Percentiles rank a stretch among this genome's conserved stretches.
Conservation (phyloP, 805 yeast species). For the Teunomyces panamensis region DNA sequence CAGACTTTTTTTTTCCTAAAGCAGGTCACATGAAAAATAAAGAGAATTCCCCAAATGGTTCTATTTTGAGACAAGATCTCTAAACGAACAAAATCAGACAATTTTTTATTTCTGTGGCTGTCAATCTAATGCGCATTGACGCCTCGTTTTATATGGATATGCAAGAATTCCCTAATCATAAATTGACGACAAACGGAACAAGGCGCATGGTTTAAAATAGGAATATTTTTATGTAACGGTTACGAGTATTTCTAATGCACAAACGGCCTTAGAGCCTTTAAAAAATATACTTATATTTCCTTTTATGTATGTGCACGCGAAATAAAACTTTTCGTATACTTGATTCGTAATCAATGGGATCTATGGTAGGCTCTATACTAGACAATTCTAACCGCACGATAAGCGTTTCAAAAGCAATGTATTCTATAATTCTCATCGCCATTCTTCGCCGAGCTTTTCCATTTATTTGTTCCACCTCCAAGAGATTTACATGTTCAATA, state of each 20-base stretch:
- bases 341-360: not conserved
- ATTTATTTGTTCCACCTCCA: not conserved
- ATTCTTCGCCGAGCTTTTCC: not conserved
- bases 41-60: not conserved
- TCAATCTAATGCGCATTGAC: not conserved
- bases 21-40: not conserved
- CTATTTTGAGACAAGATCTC: constrained; percentile 1
- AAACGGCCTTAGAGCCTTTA: not conserved
- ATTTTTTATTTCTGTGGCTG: not conserved
- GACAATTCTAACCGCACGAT: not conserved
- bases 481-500: too few species aligned
- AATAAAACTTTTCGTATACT: not conserved
- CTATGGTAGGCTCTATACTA: too few species aligned
- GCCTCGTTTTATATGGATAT: constrained; percentile 1
- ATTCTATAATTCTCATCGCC: not conserved
- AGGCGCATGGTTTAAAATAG: not conserved
- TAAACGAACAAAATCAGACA: not conserved
- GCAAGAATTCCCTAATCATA: not conserved
- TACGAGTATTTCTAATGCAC: not conserved
- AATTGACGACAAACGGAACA: not conserved
- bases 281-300: not conserved
- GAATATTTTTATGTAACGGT: not conserved
- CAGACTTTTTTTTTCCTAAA: not conserved
- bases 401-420: not conserved
- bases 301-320: not conserved